A percentile compares a stretch with the other conserved stretches of the same genome.
Conservation (phyloP, 2,329 filamentous ascomycete genomes). For the Didymellaceae sp. region DNA sequence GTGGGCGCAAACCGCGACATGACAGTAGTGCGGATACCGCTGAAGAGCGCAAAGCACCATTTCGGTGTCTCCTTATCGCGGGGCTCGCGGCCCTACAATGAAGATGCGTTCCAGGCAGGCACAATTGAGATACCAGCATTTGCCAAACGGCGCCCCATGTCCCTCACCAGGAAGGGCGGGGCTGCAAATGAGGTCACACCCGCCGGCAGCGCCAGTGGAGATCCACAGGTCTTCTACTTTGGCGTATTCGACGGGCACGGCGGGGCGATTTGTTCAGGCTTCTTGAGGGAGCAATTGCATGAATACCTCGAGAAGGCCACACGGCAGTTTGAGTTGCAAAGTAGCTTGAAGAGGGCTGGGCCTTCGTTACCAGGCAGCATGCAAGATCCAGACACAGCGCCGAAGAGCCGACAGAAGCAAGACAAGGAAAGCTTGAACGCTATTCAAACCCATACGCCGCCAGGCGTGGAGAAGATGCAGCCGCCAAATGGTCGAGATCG, state of each 20-base stretch:
- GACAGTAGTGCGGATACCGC: constrained; percentile 92
- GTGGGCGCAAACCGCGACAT: constrained; percentile 66
- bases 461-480: constrained; percentile 50
- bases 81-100: constrained; percentile 86
- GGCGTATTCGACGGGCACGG: constrained; percentile 96
- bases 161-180: constrained; percentile 54
- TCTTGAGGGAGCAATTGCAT: constrained; percentile 83
- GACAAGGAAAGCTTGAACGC: constrained; percentile 50
- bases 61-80: constrained; percentile 82
- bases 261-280: constrained; percentile 85
- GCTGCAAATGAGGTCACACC: constrained; percentile 65
- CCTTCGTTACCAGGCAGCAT: constrained; percentile 36
- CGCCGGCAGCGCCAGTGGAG: constrained; percentile 79
- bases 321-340: constrained; percentile 75
- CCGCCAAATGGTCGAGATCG: constrained; percentile 36
- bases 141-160: constrained; percentile 78
- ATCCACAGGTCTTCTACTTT: constrained; percentile 98
- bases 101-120: constrained; percentile 92
- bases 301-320: constrained; percentile 87
- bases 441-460: constrained; percentile 58
- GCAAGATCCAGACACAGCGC: constrained; percentile 28
- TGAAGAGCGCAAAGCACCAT: constrained; percentile 94
- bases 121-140: constrained; percentile 94
- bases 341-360: constrained; percentile 63
- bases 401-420: constrained; percentile 33